Conservation (phyloP, 371 early-diverging fungal species). For the Smittium culicis region DNA sequence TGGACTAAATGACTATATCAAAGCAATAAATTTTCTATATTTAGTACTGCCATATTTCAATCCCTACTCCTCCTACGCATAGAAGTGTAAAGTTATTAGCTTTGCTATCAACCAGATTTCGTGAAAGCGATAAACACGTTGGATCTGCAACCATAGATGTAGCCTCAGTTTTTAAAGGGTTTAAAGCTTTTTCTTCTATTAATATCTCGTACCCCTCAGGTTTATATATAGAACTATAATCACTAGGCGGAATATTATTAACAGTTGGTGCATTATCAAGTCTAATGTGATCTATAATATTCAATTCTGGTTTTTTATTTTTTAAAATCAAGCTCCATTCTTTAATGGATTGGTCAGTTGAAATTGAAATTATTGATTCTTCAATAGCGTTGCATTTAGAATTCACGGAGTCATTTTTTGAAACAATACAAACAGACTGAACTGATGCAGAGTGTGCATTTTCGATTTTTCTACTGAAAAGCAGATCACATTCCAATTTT, state of each 20-base stretch:
- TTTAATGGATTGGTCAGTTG: neutral
- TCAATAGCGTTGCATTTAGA: neutral
- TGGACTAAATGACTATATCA: no score
- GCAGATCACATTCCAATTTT: neutral
- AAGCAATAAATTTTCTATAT: neutral
- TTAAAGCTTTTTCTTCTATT: neutral
- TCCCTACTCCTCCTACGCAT: neutral
- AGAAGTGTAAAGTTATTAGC: neutral
- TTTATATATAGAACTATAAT: no score
- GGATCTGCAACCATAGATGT: neutral
- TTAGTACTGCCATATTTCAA: neutral
- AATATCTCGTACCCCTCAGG: neutral
- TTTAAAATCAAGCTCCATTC: neutral
- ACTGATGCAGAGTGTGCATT: constrained; percentile 2
- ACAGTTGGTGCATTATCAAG: neutral
- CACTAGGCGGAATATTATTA: neutral
- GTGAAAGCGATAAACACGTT: neutral
- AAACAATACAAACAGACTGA: neutral
- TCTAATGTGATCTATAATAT: neutral
- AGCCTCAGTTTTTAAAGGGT: neutral
- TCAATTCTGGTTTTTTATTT: neutral
- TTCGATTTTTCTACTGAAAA: neutral
- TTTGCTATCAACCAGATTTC: neutral
- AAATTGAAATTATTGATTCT: neutral
- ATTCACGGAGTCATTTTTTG: no score